These are phyloP conservation scores for Cercospora sp. DNA, from an alignment of 2,329 filamentous ascomycete species.

Conservation along the genomic window DNA sequence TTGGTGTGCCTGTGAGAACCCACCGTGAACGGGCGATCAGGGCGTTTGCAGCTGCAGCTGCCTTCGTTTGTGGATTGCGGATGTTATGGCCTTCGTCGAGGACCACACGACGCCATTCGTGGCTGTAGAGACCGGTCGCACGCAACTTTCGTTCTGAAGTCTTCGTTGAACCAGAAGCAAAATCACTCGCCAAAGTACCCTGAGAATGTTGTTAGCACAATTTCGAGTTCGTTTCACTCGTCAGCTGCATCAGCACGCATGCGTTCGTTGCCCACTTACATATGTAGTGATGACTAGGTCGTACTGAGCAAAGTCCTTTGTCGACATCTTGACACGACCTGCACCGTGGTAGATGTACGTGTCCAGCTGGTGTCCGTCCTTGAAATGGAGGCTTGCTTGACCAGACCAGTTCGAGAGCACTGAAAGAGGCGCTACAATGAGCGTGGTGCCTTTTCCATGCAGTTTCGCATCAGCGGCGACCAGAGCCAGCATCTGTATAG, in stretches of 20 bases:
- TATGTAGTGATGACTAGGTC: slow-evolving; percentile 85
- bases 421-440: slow-evolving; percentile 78
- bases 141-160: slow-evolving; percentile 35
- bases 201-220: not conserved
- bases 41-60: slow-evolving; percentile 65
- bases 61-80: slow-evolving; percentile 73
- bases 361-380: slow-evolving; percentile 60
- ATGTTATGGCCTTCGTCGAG: slow-evolving; percentile 84
- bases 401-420: slow-evolving; percentile 91
- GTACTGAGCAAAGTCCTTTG: slow-evolving; percentile 61
- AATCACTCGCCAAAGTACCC: slow-evolving; percentile 70
- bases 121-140: slow-evolving; percentile 58
- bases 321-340: slow-evolving; percentile 56
- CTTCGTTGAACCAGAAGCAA: slow-evolving; percentile 47
- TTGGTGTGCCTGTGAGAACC: slow-evolving; percentile 68
- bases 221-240: too few species aligned
- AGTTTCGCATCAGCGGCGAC: slow-evolving; percentile 59
- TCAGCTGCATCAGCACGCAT: not conserved
- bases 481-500: slow-evolving; percentile 78
- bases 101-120: slow-evolving; percentile 76
- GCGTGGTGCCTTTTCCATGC: slow-evolving; percentile 58
- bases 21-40: slow-evolving; percentile 72
- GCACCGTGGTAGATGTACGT: slow-evolving; percentile 74
- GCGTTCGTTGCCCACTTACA: slow-evolving; percentile 3
- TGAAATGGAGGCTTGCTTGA: slow-evolving; percentile 73